Evolutionary conservation across 306 rosid genomes (phyloP).

Genomic region (Casuarina equisetifolia): DNA sequence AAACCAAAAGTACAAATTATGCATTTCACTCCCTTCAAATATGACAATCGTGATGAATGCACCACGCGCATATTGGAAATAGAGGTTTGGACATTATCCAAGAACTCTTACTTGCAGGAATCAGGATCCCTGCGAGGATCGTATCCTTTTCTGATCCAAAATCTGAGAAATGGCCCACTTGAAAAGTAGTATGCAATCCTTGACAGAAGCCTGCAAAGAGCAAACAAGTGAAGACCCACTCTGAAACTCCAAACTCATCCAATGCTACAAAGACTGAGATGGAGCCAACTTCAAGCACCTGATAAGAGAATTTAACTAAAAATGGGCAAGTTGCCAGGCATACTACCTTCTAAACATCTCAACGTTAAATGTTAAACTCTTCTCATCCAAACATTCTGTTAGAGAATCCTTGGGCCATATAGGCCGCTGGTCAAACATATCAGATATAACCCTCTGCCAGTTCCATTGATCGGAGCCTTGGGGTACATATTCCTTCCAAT

Average conservation of each 20-base stretch:
- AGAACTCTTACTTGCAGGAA: slow-evolving; percentile 72
- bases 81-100: background rate
- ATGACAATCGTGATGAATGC: slow-evolving; percentile 3
- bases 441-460: slow-evolving; percentile 68
- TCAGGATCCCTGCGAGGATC: slow-evolving; percentile 85
- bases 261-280: background rate
- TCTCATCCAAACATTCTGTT: slow-evolving; percentile 56
- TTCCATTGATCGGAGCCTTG: slow-evolving; percentile 80
- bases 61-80: slow-evolving; percentile 10
- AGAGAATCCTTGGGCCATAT: slow-evolving; percentile 79
- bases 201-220: slow-evolving; percentile 75
- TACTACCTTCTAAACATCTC: slow-evolving; percentile 72
- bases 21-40: background rate
- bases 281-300: slow-evolving; percentile 11
- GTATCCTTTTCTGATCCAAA: slow-evolving; percentile 92
- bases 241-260: background rate
- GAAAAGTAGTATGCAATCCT: slow-evolving; percentile 94
- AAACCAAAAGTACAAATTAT: no score
- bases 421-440: slow-evolving; percentile 83
- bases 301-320: slow-evolving; percentile 21
- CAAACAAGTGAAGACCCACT: slow-evolving; percentile 29
- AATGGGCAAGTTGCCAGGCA: slow-evolving; percentile 21
- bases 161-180: slow-evolving; percentile 87
- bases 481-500: slow-evolving; percentile 82
- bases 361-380: slow-evolving; percentile 60